Conservation (phyloP, 768 basidiomycete genomes). For the Xanthoconium purpureum region DNA sequence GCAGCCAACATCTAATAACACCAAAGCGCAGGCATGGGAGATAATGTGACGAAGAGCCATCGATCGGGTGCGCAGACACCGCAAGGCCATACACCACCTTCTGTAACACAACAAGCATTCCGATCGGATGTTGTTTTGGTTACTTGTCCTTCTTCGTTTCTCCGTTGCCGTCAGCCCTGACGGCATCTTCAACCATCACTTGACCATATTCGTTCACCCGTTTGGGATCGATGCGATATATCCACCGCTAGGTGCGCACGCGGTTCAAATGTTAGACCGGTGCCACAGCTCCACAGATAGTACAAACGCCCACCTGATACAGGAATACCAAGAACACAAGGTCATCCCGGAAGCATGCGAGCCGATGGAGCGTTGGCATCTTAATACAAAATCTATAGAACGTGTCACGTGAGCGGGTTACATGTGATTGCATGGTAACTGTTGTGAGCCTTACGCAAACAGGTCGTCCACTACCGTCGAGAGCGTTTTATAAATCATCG, state of each 20-base stretch:
- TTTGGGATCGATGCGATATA: conserved; percentile 93
- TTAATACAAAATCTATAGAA: conserved; percentile 80
- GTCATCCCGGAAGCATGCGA: conserved; percentile 89
- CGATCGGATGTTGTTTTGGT: conserved; percentile 5
- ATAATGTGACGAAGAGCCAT: conserved; percentile 11
- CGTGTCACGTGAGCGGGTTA: conserved; percentile 14
- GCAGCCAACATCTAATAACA: not conserved
- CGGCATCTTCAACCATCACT: conserved; percentile 54
- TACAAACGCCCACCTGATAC: conserved; percentile 67
- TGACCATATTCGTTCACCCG: conserved; percentile 97
- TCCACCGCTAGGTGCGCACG: conserved; percentile 69
- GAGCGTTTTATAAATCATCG: conserved; percentile 93
- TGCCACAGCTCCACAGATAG: conserved; percentile 5
- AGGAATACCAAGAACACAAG: conserved; percentile 89
- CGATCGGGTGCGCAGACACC: not conserved
- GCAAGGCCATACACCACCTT: conserved; percentile 5
- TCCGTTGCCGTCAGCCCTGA: conserved; percentile 36
- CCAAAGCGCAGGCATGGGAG: conserved; percentile 9
- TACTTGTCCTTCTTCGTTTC: conserved; percentile 61
- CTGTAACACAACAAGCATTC: conserved; percentile 4
- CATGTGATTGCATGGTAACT: conserved; percentile 15
- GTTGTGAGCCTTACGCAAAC: conserved; percentile 61
- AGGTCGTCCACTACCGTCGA: conserved; percentile 91
- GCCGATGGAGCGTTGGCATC: conserved; percentile 92
- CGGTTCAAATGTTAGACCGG: conserved; percentile 17